phyloP scores from a whole-genome alignment of 1,284 basidiomycete species.

The Pisolithus thermaeus region DNA sequence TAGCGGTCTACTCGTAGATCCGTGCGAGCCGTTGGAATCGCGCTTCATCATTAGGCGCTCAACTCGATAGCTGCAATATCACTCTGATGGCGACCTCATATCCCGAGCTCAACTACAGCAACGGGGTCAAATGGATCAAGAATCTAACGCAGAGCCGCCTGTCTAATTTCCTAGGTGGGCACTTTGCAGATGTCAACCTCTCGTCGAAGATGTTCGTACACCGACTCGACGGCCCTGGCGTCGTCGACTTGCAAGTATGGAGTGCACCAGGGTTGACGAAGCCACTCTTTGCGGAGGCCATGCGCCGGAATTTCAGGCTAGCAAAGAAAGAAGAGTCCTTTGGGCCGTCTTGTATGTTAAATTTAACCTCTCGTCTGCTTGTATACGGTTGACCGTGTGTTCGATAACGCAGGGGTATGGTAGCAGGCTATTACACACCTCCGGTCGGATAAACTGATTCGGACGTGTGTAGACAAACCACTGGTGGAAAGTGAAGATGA shows the following conservation, averaged over 20 bases:
- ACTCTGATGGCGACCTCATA: constrained; percentile 32
- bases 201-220: constrained; percentile 72
- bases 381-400: constrained; percentile 7
- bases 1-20: too few species aligned
- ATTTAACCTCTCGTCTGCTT: background rate
- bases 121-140: constrained; percentile 82
- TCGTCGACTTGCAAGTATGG: constrained; percentile 83
- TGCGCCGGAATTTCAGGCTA: constrained; percentile 69
- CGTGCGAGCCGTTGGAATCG: too few species aligned
- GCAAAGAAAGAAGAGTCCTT: constrained; percentile 80
- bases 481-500: constrained; percentile 86
- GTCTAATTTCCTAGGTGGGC: constrained; percentile 71
- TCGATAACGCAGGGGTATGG: constrained; percentile 21
- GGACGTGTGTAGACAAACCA: constrained; percentile 70
- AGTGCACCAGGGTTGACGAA: constrained; percentile 78
- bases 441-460: constrained; percentile 1
- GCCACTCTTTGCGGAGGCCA: constrained; percentile 80
- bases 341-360: constrained; percentile 83
- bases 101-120: constrained; percentile 54
- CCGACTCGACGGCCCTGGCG: constrained; percentile 55
- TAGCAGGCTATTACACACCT: background rate
- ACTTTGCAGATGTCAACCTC: constrained; percentile 76
- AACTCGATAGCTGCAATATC: background rate
- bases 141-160: constrained; percentile 64
- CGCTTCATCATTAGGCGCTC: background rate